Evolutionary conservation across 129 eudicot species (phyloP).

Genomic region (Daucus carota): DH1_v3.0 NC_030387.2:34539001-34539500

Average conservation of each 20-base stretch:
- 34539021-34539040: constrained; percentile 79
- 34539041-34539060: constrained; percentile 97
- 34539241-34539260: constrained; percentile 31
- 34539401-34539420: background rate
- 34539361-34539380: constrained; percentile 45
- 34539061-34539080: constrained; percentile 72
- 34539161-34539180: constrained; percentile 33
- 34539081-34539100: constrained; percentile 32
- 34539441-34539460: no score
- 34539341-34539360: constrained; percentile 84
- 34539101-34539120: constrained; percentile 33
- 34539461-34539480: no score
- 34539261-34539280: constrained; percentile 61
- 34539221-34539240: constrained; percentile 16
- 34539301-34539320: constrained; percentile 80
- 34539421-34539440: background rate
- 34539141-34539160: constrained; percentile 39
- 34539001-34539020: constrained; percentile 77
- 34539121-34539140: constrained; percentile 36
- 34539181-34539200: constrained; percentile 65
- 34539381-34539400: constrained; percentile 25
- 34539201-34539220: constrained; percentile 28
- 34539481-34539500: no score
- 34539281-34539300: constrained; percentile 92
- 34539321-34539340: constrained; percentile 85